Conservation (phyloP, 2,329 filamentous ascomycete species). For the Sarocladium strictum region DNA sequence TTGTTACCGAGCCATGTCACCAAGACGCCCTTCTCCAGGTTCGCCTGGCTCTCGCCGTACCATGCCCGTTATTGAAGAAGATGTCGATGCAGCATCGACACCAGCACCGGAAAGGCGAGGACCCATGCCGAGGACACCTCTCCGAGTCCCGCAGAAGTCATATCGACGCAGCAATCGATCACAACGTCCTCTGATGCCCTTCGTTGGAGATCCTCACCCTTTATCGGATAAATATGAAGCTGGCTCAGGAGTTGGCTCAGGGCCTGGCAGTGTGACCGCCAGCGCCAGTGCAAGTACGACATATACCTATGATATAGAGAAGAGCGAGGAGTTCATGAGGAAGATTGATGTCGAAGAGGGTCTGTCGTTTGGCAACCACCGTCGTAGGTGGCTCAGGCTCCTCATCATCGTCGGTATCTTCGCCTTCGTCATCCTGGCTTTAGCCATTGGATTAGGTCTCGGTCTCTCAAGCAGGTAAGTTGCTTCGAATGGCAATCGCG, state of each 20-base stretch:
- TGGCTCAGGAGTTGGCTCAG: background rate
- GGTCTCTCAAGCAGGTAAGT: slow-evolving; percentile 12
- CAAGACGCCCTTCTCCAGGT: background rate
- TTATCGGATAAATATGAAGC: slow-evolving; percentile 7
- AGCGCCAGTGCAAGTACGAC: background rate
- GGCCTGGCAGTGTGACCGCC: background rate
- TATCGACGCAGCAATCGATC: slow-evolving; percentile 18
- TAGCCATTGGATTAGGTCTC: slow-evolving; percentile 11
- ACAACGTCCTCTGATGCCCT: slow-evolving; percentile 18
- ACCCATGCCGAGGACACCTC: slow-evolving; percentile 16
- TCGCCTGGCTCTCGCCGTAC: slow-evolving; percentile 2
- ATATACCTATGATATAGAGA: background rate
- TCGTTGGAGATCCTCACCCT: slow-evolving; percentile 15
- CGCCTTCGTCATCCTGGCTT: slow-evolving; percentile 9
- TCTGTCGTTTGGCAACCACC: slow-evolving; percentile 14
- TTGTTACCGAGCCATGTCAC: too few relatives aligned
- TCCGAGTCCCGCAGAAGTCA: slow-evolving; percentile 24
- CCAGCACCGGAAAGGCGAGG: background rate
- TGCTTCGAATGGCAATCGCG: too few relatives aligned
- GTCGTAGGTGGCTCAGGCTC: slow-evolving; percentile 10
- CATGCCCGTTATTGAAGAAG: slow-evolving; percentile 12
- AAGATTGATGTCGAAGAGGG: slow-evolving; percentile 6
- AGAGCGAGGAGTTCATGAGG: background rate
- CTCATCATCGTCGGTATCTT: slow-evolving; percentile 13
- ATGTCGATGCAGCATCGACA: slow-evolving; percentile 2